Conservation (phyloP, 106 monocot genomes). For the Dendrobium nobile region DNA sequence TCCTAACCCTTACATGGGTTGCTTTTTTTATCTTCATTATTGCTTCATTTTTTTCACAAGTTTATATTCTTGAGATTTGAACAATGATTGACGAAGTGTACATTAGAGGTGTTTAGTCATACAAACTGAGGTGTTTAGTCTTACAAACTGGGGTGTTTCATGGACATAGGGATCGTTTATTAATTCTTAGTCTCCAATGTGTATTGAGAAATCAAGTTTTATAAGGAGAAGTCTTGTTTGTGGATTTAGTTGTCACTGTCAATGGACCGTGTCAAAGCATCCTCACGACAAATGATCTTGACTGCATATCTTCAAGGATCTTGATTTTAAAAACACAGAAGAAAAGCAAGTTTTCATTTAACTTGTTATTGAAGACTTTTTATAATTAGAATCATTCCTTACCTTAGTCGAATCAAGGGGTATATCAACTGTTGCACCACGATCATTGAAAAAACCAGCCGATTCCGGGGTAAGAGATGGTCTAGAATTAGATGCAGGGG, state of each 20-base stretch:
- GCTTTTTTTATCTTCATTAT: not conserved
- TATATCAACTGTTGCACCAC: conserved; percentile 66
- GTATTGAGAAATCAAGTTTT: not conserved
- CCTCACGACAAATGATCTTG: not conserved
- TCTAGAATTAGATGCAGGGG: conserved; percentile 61
- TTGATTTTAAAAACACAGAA: not conserved
- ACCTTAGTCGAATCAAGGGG: conserved; percentile 72
- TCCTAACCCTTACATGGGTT: not conserved
- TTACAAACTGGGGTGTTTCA: not conserved
- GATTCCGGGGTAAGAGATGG: conserved; percentile 82
- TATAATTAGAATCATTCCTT: conserved; percentile 1
- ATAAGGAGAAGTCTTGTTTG: not conserved
- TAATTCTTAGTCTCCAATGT: not conserved
- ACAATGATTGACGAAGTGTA: not conserved
- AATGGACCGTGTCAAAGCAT: not conserved
- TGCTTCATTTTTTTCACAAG: not conserved
- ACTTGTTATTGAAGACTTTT: not conserved
- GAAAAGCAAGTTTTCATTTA: not conserved
- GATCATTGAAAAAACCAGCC: conserved; percentile 78
- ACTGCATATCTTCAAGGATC: not conserved
- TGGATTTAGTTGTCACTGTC: not conserved
- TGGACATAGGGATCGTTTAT: not conserved
- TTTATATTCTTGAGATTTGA: not conserved
- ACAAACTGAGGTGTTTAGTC: not conserved
- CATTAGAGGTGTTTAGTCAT: not conserved